These are phyloP conservation scores for Centella asiatica DNA, from an alignment of 129 eudicot species.

Conservation along the genomic window DNA sequence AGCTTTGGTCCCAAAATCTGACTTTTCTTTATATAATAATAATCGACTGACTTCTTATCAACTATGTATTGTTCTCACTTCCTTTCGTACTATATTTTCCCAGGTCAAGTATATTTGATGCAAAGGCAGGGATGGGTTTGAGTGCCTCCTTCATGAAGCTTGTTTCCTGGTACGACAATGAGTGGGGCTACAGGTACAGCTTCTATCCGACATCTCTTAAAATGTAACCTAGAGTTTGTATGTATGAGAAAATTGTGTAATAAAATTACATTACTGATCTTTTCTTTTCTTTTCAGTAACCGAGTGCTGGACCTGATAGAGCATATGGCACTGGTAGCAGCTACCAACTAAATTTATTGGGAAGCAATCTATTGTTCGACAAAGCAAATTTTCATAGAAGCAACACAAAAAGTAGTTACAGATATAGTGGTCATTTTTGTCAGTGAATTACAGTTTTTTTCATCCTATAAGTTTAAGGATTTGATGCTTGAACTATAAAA, in stretches of 20 bases:
- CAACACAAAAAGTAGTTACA: conserved; percentile 3
- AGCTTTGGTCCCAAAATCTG: too few relatives aligned
- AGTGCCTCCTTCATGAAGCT: conserved; percentile 80
- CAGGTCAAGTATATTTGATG: conserved; percentile 96
- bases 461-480: too few relatives aligned
- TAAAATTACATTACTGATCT: background rate
- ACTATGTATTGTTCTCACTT: background rate
- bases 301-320: conserved; percentile 90
- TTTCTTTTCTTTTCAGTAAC: conserved; percentile 51
- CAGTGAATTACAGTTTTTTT: too few relatives aligned
- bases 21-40: background rate
- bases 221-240: background rate
- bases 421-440: conserved; percentile 10
- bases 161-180: conserved; percentile 92
- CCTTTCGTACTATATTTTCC: background rate
- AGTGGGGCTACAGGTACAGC: conserved; percentile 97
- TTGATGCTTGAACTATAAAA: too few relatives aligned
- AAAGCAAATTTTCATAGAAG: conserved; percentile 3
- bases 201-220: background rate
- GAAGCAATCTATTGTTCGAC: background rate
- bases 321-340: conserved; percentile 92
- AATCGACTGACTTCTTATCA: background rate
- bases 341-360: conserved; percentile 19
- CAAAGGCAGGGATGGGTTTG: conserved; percentile 86
- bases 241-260: background rate